phyloP scores from a whole-genome alignment of 805 yeast species.

The Torulaspora indica region DNA sequence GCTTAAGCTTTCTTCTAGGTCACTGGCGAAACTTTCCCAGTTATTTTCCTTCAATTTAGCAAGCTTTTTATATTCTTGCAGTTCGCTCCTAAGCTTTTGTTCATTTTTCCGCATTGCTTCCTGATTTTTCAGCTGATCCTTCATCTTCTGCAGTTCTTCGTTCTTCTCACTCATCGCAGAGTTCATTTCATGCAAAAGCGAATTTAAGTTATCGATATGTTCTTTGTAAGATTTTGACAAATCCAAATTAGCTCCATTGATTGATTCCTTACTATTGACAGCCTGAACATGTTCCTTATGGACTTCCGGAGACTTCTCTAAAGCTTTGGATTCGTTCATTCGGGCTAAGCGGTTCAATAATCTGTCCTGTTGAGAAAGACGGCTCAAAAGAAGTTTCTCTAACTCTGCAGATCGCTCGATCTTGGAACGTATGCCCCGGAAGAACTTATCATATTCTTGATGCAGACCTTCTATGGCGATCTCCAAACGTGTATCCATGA shows the following conservation, averaged over 20 bases:
- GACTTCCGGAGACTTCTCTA: background rate
- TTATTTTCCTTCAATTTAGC: constrained; percentile 22
- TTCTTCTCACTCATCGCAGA: constrained; percentile 16
- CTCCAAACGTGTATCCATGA: constrained; percentile 27
- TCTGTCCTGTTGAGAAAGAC: constrained; percentile 24
- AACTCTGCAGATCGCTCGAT: constrained; percentile 19
- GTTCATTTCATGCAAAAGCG: constrained; percentile 15
- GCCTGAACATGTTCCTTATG: background rate
- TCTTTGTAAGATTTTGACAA: constrained; percentile 18
- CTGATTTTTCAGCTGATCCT: constrained; percentile 7
- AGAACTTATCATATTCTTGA: constrained; percentile 29
- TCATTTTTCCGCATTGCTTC: constrained; percentile 10
- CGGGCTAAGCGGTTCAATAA: constrained; percentile 11
- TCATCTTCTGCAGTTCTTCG: constrained; percentile 10
- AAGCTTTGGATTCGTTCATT: background rate
- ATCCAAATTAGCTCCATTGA: constrained; percentile 12
- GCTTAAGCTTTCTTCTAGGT: constrained; percentile 18
- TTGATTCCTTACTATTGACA: constrained; percentile 10
- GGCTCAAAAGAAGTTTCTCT: constrained; percentile 19
- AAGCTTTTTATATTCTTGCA: constrained; percentile 17
- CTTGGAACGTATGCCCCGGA: constrained; percentile 25
- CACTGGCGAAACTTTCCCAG: constrained; percentile 24
- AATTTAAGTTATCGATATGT: constrained; percentile 19
- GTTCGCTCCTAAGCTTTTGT: constrained; percentile 13
- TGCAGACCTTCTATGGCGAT: constrained; percentile 29